Evolutionary conservation across 2,329 filamentous ascomycete species (phyloP), one percentile per base, ranked within the genome.

Genomic region (Bisporella sp.): DNA sequence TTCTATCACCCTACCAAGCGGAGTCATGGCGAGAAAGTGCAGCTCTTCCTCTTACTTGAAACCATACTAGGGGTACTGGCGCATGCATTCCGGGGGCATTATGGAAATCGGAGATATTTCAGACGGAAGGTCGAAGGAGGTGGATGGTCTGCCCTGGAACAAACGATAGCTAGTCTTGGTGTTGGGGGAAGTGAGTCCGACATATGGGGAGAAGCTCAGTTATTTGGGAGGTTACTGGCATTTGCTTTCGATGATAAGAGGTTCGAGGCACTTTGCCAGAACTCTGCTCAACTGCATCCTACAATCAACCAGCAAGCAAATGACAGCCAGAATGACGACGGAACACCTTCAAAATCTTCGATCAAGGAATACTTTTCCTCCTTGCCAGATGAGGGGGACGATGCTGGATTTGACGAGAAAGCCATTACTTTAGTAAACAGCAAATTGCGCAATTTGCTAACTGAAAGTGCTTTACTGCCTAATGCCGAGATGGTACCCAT

Each of bases 41-140:
- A 75, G 42, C 73, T 88, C 51, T 87, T 89, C 62, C 76, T 79
- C 53, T 72, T 92, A 13, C 72, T 95, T 13, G 81, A 89, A 61
- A 77, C 77, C 6, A 77, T 86, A n/a, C 72, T 93, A 39, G 81
- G 81, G 32, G 80, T 93, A 11, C 71, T 97, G 31, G 84, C 87
- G 1, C 58, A 65, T 50, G 58, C 61, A 37, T 77, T 99, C 57
- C 79, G 82, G 48, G 82, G 82, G 43, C 90, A 97, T 67, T 77
- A 85, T 44, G 92, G 91, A 21, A 99, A 97, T 69, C 80, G 85
- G 62, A 81, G 87, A 59, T 96, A 92, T 71, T 97, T 97, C 66
- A 79, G 82, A 52, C 84, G 82, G 58, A 77, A 82, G 57, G 81
- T 95, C 31, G 79, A 87, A 52, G 83, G 81, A 28, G 87, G 84